A percentile compares a stretch with the other conserved stretches of the same genome.
Conservation (phyloP, 75 land plant species). For the Pinus taeda region DNA sequence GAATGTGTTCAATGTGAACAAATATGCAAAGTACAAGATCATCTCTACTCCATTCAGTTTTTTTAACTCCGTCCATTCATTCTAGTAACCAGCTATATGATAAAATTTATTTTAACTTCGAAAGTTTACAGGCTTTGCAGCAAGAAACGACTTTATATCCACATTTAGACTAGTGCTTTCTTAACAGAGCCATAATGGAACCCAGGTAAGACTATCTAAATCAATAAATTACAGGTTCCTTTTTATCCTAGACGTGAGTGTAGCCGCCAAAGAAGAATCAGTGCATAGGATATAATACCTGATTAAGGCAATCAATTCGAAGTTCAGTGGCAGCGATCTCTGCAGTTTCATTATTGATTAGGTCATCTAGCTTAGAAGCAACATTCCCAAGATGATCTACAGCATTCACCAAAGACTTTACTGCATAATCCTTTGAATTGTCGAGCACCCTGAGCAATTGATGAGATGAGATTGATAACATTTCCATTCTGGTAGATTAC, state of each 20-base stretch:
- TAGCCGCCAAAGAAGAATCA: neutral
- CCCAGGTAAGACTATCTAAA: neutral
- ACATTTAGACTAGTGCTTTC: neutral
- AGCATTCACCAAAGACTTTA: constrained; percentile 55
- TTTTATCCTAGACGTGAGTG: neutral
- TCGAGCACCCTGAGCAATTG: constrained; percentile 35
- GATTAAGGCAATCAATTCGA: constrained; percentile 33
- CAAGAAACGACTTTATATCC: neutral
- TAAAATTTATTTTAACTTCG: neutral
- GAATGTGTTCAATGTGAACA: neutral
- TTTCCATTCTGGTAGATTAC: neutral
- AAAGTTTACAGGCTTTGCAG: neutral
- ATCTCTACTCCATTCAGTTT: too few relatives aligned
- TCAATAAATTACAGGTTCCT: neutral
- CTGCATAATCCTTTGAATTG: constrained; percentile 49
- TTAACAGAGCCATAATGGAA: neutral
- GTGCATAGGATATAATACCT: constrained; percentile 19
- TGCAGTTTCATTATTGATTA: constrained; percentile 21
- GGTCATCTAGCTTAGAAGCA: constrained; percentile 39
- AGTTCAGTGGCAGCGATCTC: constrained; percentile 35
- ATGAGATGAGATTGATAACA: neutral
- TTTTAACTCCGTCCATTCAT: neutral
- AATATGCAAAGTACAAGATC: neutral
- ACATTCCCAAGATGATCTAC: constrained; percentile 58
- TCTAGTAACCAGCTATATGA: neutral